Evolutionary conservation across 2,329 filamentous ascomycete genomes (phyloP).

Genomic region (Sclerotinia spermophila): DNA sequence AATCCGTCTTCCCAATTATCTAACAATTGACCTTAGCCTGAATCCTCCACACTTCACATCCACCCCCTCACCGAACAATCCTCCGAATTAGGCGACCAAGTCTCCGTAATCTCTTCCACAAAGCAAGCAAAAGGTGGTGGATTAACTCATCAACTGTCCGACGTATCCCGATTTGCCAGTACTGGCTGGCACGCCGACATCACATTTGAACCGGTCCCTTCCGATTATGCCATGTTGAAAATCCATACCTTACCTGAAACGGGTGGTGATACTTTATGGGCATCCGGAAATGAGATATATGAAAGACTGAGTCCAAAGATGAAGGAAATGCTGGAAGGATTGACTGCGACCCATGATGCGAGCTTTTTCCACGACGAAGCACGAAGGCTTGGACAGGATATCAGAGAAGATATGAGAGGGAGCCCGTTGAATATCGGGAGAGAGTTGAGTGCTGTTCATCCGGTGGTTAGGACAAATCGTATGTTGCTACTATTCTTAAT

Average conservation of each 20-base stretch:
- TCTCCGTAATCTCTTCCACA: constrained; percentile 54
- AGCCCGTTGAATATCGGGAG: constrained; percentile 36
- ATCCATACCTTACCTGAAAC: constrained; percentile 46
- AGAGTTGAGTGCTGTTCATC: constrained; percentile 38
- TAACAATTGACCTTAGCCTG: constrained; percentile 19
- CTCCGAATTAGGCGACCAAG: constrained; percentile 52
- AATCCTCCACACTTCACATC: constrained; percentile 49
- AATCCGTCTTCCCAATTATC: not conserved
- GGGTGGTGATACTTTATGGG: constrained; percentile 49
- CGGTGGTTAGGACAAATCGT: constrained; percentile 56
- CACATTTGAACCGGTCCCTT: constrained; percentile 51
- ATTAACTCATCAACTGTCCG: constrained; percentile 49
- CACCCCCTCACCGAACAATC: constrained; percentile 51
- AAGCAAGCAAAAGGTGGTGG: constrained; percentile 25
- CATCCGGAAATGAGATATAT: constrained; percentile 51
- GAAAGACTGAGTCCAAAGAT: constrained; percentile 50
- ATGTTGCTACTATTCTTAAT: not conserved
- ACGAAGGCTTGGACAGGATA: constrained; percentile 42
- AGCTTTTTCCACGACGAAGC: constrained; percentile 51
- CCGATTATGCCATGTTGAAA: constrained; percentile 52
- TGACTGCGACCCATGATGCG: constrained; percentile 50
- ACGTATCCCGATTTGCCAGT: constrained; percentile 48
- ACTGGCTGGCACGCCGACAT: constrained; percentile 52
- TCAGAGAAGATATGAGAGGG: constrained; percentile 44
- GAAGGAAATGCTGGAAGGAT: constrained; percentile 45